A percentile compares a stretch with the other conserved stretches of the same genome.
Conservation (phyloP, 2,329 filamentous ascomycete species). For the Exutisphaerella laricina region DNA sequence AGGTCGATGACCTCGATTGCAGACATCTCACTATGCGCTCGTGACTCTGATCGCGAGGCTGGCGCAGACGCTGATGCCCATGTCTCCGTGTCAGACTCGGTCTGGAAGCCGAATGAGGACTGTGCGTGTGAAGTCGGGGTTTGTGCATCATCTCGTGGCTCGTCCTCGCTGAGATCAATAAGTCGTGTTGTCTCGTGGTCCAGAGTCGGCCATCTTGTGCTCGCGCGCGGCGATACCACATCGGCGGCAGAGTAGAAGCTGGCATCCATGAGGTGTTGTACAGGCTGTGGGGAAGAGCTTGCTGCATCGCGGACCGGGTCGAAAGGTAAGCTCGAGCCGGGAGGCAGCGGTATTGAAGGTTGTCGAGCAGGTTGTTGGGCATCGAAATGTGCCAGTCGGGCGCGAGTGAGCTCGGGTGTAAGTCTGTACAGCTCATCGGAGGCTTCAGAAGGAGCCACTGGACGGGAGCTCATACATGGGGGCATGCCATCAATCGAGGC, state of each 20-base stretch:
- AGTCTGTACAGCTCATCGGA: constrained; percentile 31
- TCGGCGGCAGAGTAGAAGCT: constrained; percentile 30
- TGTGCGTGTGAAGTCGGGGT: constrained; percentile 22
- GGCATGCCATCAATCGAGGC: constrained; percentile 10
- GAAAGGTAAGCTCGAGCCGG: constrained; percentile 17
- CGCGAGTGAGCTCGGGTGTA: constrained; percentile 31
- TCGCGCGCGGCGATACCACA: constrained; percentile 18
- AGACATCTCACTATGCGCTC: constrained; percentile 19
- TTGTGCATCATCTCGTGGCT: constrained; percentile 14
- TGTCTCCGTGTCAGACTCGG: constrained; percentile 26
- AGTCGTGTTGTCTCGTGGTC: constrained; percentile 17
- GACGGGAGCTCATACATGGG: no score
- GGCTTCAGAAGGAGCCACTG: constrained; percentile 14
- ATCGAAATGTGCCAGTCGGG: constrained; percentile 26
- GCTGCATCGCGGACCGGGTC: constrained; percentile 32
- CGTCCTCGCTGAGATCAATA: constrained; percentile 21
- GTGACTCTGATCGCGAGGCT: constrained; percentile 18
- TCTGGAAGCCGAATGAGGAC: constrained; percentile 26
- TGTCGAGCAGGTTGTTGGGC: constrained; percentile 12
- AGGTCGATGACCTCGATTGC: constrained; percentile 30
- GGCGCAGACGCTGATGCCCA: constrained; percentile 24
- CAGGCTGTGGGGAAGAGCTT: constrained; percentile 11
- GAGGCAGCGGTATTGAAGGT: constrained; percentile 2
- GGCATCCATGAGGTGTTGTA: constrained; percentile 19
- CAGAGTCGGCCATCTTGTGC: constrained; percentile 11